phyloP scores from a whole-genome alignment of 352 stramenopile genomes.

The Thalassiosira delicatula region DNA sequence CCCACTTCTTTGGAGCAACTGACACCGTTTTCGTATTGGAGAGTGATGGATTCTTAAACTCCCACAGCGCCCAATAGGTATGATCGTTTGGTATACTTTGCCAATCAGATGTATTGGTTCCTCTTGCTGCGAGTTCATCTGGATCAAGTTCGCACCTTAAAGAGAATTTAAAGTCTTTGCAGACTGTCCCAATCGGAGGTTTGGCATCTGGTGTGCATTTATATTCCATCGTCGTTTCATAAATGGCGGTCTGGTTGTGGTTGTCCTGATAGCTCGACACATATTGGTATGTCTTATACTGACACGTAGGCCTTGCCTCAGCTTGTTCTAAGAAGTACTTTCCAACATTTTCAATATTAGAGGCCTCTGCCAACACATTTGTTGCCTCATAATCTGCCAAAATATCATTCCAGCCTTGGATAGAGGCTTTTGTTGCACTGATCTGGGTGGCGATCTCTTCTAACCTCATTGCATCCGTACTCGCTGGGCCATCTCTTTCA shows the following conservation, averaged over 20 bases:
- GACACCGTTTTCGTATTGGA: too few relatives aligned
- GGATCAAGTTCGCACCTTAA: too few relatives aligned
- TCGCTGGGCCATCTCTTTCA: too few relatives aligned
- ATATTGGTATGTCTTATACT: too few relatives aligned
- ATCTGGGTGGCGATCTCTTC: slow-evolving; percentile 9
- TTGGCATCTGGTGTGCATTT: too few relatives aligned
- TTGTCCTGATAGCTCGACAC: too few relatives aligned
- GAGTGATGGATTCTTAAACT: not conserved
- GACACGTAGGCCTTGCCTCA: not conserved
- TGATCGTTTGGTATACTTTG: not conserved
- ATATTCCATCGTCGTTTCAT: too few relatives aligned
- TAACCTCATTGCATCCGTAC: not conserved
- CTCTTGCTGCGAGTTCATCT: too few relatives aligned
- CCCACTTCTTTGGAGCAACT: too few relatives aligned
- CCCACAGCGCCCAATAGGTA: not conserved
- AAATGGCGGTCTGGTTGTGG: too few relatives aligned
- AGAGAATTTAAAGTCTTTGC: too few relatives aligned
- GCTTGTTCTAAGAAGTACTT: not conserved
- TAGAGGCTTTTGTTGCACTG: not conserved
- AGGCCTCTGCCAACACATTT: not conserved
- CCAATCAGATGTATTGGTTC: not conserved
- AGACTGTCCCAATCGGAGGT: too few relatives aligned
- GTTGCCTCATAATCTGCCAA: slow-evolving; percentile 2
- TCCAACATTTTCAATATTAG: not conserved
- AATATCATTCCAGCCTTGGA: slow-evolving; percentile 20